Conservation (phyloP, 2,329 filamentous ascomycete species). For the Fusarium sp. region DNA sequence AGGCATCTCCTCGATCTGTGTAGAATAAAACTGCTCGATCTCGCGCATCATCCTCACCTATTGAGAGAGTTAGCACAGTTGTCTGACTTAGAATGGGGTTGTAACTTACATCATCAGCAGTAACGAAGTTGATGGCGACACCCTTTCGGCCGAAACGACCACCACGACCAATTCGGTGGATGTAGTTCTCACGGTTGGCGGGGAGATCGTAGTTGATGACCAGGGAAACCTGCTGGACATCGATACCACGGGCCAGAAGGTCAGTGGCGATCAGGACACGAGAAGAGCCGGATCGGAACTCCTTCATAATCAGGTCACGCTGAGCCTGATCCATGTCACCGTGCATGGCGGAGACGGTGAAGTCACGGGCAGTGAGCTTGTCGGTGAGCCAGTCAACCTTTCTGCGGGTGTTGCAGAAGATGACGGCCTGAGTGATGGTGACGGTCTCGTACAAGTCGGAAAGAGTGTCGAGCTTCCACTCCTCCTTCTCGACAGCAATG, state of each 20-base stretch:
- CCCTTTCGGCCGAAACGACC: constrained; percentile 99
- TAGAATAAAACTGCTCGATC: constrained; percentile 99
- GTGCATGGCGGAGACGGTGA: constrained; percentile 99
- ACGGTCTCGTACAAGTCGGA: constrained; percentile 99
- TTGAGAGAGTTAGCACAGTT: too few species aligned
- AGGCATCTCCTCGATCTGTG: constrained; percentile 99
- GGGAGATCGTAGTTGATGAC: constrained; percentile 99
- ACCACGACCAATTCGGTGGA: constrained; percentile 99
- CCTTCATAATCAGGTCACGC: constrained; percentile 99
- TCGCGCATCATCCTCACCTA: constrained; percentile 81
- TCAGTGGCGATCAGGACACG: constrained; percentile 99
- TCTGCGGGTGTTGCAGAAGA: constrained; percentile 99
- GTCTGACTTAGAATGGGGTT: too few species aligned
- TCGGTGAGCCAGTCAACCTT: constrained; percentile 99
- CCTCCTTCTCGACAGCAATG: constrained; percentile 99
- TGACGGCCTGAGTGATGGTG: constrained; percentile 99
- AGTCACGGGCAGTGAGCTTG: constrained; percentile 98
- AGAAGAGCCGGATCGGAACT: constrained; percentile 98
- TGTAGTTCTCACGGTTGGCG: constrained; percentile 99
- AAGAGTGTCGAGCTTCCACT: constrained; percentile 99
- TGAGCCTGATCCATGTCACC: constrained; percentile 98
- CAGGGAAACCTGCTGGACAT: constrained; percentile 98
- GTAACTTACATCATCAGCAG: constrained; percentile 80
- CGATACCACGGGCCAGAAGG: constrained; percentile 98
- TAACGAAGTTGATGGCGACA: constrained; percentile 99